Conservation (phyloP, 768 basidiomycete genomes). For the Amanita jacksonii region DNA sequence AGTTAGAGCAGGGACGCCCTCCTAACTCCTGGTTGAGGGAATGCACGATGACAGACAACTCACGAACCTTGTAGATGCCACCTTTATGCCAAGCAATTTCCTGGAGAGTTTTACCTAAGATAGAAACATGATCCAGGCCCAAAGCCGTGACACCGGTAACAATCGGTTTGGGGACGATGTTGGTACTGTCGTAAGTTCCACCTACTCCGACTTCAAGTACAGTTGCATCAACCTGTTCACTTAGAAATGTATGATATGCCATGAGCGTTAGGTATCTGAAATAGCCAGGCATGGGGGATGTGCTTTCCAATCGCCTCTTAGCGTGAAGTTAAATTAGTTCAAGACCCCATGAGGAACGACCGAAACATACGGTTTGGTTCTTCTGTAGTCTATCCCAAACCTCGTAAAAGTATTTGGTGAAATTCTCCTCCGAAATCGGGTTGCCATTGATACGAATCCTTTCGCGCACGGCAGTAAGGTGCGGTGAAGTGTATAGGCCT, state of each 20-base stretch:
- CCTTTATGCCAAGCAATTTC: conserved; percentile 96
- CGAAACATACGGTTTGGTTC: conserved; percentile 43
- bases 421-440: conserved; percentile 81
- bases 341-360: background rate
- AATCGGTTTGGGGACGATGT: conserved; percentile 86
- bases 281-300: conserved; percentile 77
- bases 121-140: conserved; percentile 84
- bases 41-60: background rate
- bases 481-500: conserved; percentile 97
- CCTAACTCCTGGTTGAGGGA: conserved; percentile 6
- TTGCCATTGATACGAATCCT: conserved; percentile 88
- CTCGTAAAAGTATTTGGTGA: conserved; percentile 90
- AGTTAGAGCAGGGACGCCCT: too few relatives aligned
- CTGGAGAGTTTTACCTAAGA: conserved; percentile 78
- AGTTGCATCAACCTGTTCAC: conserved; percentile 78
- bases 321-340: background rate
- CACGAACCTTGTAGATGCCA: conserved; percentile 83
- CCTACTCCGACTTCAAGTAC: conserved; percentile 96
- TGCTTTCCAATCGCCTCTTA: conserved; percentile 40
- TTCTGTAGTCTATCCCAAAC: conserved; percentile 80
- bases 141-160: conserved; percentile 85
- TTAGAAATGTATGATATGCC: conserved; percentile 84
- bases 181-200: conserved; percentile 90
- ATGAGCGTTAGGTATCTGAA: conserved; percentile 90
- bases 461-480: conserved; percentile 92